Base-by-base conservation (phyloP, 2,329 filamentous ascomycete species). In the Exophiala bonariae region DNA sequence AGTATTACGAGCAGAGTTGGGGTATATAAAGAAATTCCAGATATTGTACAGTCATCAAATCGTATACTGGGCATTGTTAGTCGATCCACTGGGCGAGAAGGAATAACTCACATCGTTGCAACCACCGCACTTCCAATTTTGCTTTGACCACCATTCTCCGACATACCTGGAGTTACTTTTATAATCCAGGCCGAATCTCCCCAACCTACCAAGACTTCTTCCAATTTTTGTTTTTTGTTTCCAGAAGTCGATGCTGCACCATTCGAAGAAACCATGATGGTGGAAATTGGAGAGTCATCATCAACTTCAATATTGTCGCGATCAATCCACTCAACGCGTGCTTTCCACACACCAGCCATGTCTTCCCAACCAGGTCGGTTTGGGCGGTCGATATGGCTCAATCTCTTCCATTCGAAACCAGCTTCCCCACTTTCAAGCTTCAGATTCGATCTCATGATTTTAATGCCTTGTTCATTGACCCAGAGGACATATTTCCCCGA, bases 391-490 rank as follows among this genome's bases (percentile, higher is more conserved):
- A 95, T 85, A 63, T 97, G 92, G 18, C 89, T 91, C 54, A 99
- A 89, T 8, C 92, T 81, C 67, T 93, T 95, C 95, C 95, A 99
- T 2, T 91, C 89, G 56, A 86, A 84, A 13, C 96, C 91, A 2
- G 79, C 73, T 61, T 95, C 86, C 10, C 78, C 78, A 53, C 76
- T 83, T 4, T 95, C 89, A 4, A 96, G 76, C 58, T 91, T 82
- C 16, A 95, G 64, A 63, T 93, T 89, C 3, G 89, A 89, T 30
- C 93, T 82, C 91, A 97, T 97, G 51, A 99, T 93, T 66, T 96
- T 96, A 64, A 97, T 95, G 3, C 93, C 93, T 61, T 95, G 86
- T 67, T 99, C 93, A 61, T 97, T 99, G 32, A 95, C 79, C 93
- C 93, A 99, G 0, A 85, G 88, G 1, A 96, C 87, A 62, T 91